phyloP scores from a whole-genome alignment of 495 filamentous ascomycete genomes.

The Daldinia decipiens region DNA sequence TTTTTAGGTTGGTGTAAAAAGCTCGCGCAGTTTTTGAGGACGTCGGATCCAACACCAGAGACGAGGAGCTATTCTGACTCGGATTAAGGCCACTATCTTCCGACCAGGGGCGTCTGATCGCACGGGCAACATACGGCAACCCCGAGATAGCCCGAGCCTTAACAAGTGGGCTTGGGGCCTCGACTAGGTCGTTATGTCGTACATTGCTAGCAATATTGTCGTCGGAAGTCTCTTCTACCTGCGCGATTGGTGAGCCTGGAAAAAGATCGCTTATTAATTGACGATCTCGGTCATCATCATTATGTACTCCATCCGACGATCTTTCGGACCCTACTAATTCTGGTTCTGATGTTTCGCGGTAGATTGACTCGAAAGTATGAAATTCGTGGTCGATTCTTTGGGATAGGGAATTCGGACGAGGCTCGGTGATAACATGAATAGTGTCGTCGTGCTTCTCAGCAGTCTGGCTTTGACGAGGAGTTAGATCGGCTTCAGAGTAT shows the following conservation, averaged over 20 bases:
- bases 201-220: background rate
- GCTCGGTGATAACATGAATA: background rate
- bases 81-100: background rate
- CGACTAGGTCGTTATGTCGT: background rate
- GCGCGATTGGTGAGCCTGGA: background rate
- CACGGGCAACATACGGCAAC: background rate
- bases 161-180: background rate
- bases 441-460: background rate
- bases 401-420: background rate
- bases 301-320: background rate
- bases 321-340: background rate
- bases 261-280: background rate
- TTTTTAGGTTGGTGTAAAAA: background rate
- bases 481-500: background rate
- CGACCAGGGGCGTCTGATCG: conserved; percentile 4
- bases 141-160: background rate
- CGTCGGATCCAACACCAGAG: background rate
- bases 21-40: background rate
- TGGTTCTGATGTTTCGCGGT: conserved; percentile 3
- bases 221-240: background rate
- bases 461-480: background rate
- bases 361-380: background rate
- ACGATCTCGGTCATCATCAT: background rate
- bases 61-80: background rate
- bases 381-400: background rate